Evolutionary conservation across 768 basidiomycete species (phyloP).

Genomic region (Mycena filopes): DNA sequence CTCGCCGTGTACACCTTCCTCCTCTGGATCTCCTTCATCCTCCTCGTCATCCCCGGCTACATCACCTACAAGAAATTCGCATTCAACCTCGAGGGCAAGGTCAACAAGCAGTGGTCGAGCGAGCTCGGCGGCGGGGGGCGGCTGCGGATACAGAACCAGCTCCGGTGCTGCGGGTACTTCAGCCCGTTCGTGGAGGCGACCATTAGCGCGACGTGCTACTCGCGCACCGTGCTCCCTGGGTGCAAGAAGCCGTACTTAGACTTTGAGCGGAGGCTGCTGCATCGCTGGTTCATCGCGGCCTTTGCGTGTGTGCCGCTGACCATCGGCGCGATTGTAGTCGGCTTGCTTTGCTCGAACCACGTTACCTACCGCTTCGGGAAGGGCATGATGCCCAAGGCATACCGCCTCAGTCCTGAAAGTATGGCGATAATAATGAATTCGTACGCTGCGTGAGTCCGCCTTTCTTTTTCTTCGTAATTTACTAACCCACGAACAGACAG

Average conservation of each 20-base stretch:
- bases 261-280: constrained; percentile 58
- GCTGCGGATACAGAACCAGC: constrained; percentile 68
- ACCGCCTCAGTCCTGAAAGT: constrained; percentile 64
- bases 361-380: constrained; percentile 79
- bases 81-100: constrained; percentile 76
- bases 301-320: constrained; percentile 69
- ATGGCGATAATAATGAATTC: constrained; percentile 76
- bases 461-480: background rate
- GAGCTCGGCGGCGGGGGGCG: constrained; percentile 59
- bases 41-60: constrained; percentile 72
- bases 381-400: constrained; percentile 76
- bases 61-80: constrained; percentile 69
- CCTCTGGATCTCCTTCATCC: constrained; percentile 68
- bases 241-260: constrained; percentile 66
- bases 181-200: constrained; percentile 75
- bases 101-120: constrained; percentile 71
- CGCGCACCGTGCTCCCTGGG: constrained; percentile 66
- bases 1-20: constrained; percentile 71
- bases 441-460: constrained; percentile 62
- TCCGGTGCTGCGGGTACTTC: constrained; percentile 74
- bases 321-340: constrained; percentile 61
- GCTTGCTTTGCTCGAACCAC: constrained; percentile 70
- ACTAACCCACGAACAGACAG: constrained; percentile 50
- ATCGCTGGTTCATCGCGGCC: constrained; percentile 63
- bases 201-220: constrained; percentile 67